phyloP scores from a whole-genome alignment of 805 yeast species.

The Ogataea thermomethanolica region DNA sequence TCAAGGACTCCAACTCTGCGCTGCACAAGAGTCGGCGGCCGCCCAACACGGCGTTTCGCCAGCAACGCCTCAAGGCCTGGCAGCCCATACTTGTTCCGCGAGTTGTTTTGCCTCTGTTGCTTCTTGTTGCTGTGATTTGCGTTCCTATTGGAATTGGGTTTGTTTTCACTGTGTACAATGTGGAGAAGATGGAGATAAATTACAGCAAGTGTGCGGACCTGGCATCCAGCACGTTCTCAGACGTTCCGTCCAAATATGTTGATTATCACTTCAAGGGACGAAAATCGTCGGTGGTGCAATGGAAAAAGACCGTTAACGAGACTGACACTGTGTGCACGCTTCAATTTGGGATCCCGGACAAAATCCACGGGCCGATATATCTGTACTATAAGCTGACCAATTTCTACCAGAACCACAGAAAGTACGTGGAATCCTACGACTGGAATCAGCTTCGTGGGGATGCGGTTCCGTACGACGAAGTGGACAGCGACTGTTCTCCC shows the following conservation, averaged over 20 bases:
- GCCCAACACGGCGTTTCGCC: conserved; percentile 77
- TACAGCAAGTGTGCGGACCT: conserved; percentile 64
- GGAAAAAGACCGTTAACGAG: conserved; percentile 49
- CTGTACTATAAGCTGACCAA: conserved; percentile 84
- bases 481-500: conserved; percentile 54
- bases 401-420: conserved; percentile 92
- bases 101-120: conserved; percentile 81
- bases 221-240: conserved; percentile 36
- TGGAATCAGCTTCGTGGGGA: conserved; percentile 76
- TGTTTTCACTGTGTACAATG: conserved; percentile 70
- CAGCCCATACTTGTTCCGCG: conserved; percentile 89
- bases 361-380: conserved; percentile 66
- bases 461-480: conserved; percentile 50
- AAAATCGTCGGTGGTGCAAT: conserved; percentile 38
- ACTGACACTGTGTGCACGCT: conserved; percentile 53
- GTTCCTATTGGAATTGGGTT: conserved; percentile 91
- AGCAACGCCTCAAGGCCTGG: conserved; percentile 61
- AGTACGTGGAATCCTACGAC: conserved; percentile 84
- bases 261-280: conserved; percentile 57
- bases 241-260: conserved; percentile 59
- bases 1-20: conserved; percentile 21
- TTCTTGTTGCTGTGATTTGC: conserved; percentile 71
- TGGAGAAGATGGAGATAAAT: conserved; percentile 70
- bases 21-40: conserved; percentile 47
- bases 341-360: conserved; percentile 68